These are phyloP conservation scores for Aureobasidium sp. DNA, from an alignment of 2,329 filamentous ascomycete genomes.

Conservation along the genomic window DNA sequence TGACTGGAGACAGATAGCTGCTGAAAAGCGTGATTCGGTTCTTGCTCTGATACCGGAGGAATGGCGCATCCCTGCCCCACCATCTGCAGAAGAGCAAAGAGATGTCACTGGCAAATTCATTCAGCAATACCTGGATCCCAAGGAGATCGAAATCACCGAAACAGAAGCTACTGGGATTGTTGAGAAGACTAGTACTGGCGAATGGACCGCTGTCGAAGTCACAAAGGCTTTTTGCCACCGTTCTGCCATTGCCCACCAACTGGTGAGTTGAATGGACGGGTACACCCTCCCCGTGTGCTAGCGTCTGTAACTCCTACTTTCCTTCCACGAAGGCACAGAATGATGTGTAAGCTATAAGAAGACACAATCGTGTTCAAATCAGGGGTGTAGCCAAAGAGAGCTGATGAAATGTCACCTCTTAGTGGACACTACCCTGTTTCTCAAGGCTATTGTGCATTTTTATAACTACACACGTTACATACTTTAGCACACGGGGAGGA, in stretches of 20 bases:
- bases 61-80: constrained; percentile 45
- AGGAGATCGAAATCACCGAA: constrained; percentile 53
- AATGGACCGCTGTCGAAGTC: constrained; percentile 49
- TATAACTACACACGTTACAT: too few species aligned
- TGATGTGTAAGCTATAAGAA: too few species aligned
- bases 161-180: constrained; percentile 50
- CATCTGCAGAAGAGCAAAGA: constrained; percentile 42
- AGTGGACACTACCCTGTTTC: too few species aligned
- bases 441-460: too few species aligned
- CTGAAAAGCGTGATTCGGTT: constrained; percentile 46
- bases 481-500: too few species aligned
- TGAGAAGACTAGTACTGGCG: constrained; percentile 43
- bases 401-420: too few species aligned
- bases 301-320: too few species aligned
- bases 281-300: too few species aligned
- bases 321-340: too few species aligned
- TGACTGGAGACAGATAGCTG: constrained; percentile 43
- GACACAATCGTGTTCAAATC: too few species aligned
- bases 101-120: constrained; percentile 50
- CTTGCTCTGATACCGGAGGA: constrained; percentile 46
- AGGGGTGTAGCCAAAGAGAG: too few species aligned
- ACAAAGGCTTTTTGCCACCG: constrained; percentile 49
- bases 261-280: constrained; percentile 23
- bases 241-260: constrained; percentile 44
- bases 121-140: constrained; percentile 43